phyloP scores from a whole-genome alignment of 257 asterid genomes.

The Marsdenia floribunda region DNA sequence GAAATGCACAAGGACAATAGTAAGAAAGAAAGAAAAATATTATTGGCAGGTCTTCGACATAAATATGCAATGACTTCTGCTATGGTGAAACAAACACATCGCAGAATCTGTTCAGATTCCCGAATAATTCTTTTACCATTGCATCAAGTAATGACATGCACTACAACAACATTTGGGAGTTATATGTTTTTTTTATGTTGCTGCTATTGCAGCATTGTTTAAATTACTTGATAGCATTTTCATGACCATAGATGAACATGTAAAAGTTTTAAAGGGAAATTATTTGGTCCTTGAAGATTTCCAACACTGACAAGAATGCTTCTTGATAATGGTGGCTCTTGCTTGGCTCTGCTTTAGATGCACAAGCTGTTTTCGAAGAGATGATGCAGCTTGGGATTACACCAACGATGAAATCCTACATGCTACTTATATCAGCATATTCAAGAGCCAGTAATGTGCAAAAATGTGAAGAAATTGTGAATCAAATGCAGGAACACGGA shows the following conservation, averaged over 20 bases:
- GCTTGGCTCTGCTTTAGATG: constrained; percentile 34
- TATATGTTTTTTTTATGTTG: neutral
- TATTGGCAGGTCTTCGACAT: neutral
- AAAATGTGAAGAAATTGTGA: constrained; percentile 64
- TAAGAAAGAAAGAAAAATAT: neutral
- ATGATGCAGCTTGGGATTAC: constrained; percentile 64
- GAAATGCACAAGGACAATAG: neutral
- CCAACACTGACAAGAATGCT: neutral
- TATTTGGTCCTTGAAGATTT: neutral
- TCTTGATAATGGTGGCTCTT: neutral
- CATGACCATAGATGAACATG: neutral
- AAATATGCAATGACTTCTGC: neutral
- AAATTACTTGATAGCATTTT: neutral
- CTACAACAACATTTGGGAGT: neutral
- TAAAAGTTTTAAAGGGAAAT: neutral
- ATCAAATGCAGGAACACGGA: constrained; percentile 49
- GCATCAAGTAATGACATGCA: no score
- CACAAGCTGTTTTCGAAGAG: constrained; percentile 70
- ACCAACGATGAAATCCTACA: constrained; percentile 82
- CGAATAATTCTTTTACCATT: neutral
- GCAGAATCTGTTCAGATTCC: neutral
- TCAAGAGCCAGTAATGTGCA: constrained; percentile 50
- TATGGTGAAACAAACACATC: neutral
- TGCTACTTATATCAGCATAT: constrained; percentile 71
- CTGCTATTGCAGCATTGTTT: neutral